Conservation (phyloP, 352 stramenopile species). For the Pythium chondricola region DNA sequence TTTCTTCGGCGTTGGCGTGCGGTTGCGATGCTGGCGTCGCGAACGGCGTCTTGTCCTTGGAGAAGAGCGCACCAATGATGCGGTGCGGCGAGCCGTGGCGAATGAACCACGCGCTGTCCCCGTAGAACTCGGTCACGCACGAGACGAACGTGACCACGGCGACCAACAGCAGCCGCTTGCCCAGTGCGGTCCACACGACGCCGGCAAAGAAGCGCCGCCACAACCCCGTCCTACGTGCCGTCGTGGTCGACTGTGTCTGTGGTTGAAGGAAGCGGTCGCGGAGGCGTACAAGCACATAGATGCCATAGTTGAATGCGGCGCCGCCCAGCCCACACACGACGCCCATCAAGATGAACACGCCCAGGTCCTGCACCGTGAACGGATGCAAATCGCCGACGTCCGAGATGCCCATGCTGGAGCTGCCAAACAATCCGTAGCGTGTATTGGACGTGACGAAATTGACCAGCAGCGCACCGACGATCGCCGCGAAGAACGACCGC, state of each 20-base stretch:
- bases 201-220: background rate
- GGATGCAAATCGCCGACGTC: conserved; percentile 36
- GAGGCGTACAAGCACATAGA: conserved; percentile 56
- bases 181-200: conserved; percentile 38
- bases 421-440: conserved; percentile 68
- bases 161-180: conserved; percentile 56
- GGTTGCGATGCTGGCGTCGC: conserved; percentile 1
- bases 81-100: conserved; percentile 56
- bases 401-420: conserved; percentile 57
- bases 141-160: conserved; percentile 52
- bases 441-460: conserved; percentile 58
- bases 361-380: conserved; percentile 44
- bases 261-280: conserved; percentile 42
- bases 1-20: background rate
- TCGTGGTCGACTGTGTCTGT: background rate
- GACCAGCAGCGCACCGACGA: conserved; percentile 64
- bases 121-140: conserved; percentile 72
- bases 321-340: conserved; percentile 63
- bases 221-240: conserved; percentile 4
- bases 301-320: conserved; percentile 60
- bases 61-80: conserved; percentile 64
- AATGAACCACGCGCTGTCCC: conserved; percentile 76
- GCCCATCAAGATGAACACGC: conserved; percentile 59
- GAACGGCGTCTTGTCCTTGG: conserved; percentile 54
- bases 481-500: conserved; percentile 73